Percentiles rank a stretch among this genome's conserved stretches.
Evolutionary conservation across 2,329 filamentous ascomycete genomes (phyloP).

Genomic region (Juglanconis juglandina): DNA sequence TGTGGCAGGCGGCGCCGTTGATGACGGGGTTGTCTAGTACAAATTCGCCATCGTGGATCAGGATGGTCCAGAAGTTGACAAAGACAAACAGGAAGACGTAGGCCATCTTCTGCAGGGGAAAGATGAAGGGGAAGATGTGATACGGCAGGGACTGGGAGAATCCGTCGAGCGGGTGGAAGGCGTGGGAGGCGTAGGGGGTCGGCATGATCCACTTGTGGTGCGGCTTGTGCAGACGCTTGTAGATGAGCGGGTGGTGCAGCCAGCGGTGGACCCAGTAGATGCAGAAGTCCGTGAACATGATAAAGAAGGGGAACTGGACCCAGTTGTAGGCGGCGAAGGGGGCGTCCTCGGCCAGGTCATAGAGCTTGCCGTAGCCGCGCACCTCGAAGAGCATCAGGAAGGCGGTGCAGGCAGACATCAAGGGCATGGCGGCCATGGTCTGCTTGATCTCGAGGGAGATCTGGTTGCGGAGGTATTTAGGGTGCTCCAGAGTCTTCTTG

Average conservation of each 20-base stretch:
- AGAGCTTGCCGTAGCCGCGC: slow-evolving; percentile 80
- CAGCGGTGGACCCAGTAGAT: slow-evolving; percentile 92
- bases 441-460: slow-evolving; percentile 81
- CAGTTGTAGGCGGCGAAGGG: slow-evolving; percentile 76
- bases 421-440: slow-evolving; percentile 70
- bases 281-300: slow-evolving; percentile 82
- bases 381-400: slow-evolving; percentile 82
- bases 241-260: slow-evolving; percentile 75
- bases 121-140: slow-evolving; percentile 88
- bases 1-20: slow-evolving; percentile 93
- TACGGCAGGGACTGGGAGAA: slow-evolving; percentile 87
- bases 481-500: slow-evolving; percentile 82
- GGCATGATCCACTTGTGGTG: slow-evolving; percentile 99
- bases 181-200: slow-evolving; percentile 85
- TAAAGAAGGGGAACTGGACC: slow-evolving; percentile 83
- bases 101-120: slow-evolving; percentile 87
- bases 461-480: slow-evolving; percentile 94
- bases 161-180: slow-evolving; percentile 92
- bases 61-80: slow-evolving; percentile 94
- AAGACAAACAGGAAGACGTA: slow-evolving; percentile 85
- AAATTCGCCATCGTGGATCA: slow-evolving; percentile 96
- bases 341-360: slow-evolving; percentile 72
- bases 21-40: slow-evolving; percentile 85
- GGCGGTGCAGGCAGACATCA: slow-evolving; percentile 78
- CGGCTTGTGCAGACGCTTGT: slow-evolving; percentile 90